Base-by-base conservation (phyloP, 2,329 filamentous ascomycete species). In the Penicillium sp. region DNA sequence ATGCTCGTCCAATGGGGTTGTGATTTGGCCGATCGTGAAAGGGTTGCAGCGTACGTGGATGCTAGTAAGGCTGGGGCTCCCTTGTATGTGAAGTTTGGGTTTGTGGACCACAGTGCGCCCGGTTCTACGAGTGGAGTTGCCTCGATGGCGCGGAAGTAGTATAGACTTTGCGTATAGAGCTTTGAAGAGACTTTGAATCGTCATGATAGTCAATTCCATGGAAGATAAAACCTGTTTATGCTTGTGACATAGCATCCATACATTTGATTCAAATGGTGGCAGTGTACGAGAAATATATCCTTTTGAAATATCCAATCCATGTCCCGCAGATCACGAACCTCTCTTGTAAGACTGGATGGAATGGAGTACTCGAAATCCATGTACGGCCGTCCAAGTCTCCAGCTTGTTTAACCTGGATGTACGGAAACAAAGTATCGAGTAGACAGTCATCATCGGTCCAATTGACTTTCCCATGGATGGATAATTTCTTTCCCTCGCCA, bases 11-110 rank as follows among this genome's bases (percentile, higher is more conserved):
- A 72, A 59, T 78, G 74, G 72, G 76, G 76, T 0, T 66, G 79
- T 13, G 76, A 80, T 38, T 68, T 79, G 28, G 76, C 78, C 2
- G 73, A 75, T 58, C 69, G 65, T 24, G 70, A 74, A 24, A 72
- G 73, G 6, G 58, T 80, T 12, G 69, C 73, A 3, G 73, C 71
- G 0, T 81, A 76, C 53, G 70, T 82, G 3, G 75, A 81, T 67
- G 74, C 80, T 8, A 77, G 75, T 8, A 65, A 68, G 35, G 71
- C 66, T 2, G 80, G 74, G 13, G 72, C 75, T 30, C 64, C 68
- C 10, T 42, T 82, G 47, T 82, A 82, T 61, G 58, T 71, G 60
- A 80, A 74, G 55, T 73, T 73, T 50, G 78, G 79, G 1, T 82
- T 82, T 61, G 71, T 73, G 30, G 77, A 80, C 63, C 45, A 56